Percentiles rank a stretch among this genome's conserved stretches.
Evolutionary conservation across 2,329 filamentous ascomycete species (phyloP).

Genomic region (Scopulariopsis brevicaulis): DNA sequence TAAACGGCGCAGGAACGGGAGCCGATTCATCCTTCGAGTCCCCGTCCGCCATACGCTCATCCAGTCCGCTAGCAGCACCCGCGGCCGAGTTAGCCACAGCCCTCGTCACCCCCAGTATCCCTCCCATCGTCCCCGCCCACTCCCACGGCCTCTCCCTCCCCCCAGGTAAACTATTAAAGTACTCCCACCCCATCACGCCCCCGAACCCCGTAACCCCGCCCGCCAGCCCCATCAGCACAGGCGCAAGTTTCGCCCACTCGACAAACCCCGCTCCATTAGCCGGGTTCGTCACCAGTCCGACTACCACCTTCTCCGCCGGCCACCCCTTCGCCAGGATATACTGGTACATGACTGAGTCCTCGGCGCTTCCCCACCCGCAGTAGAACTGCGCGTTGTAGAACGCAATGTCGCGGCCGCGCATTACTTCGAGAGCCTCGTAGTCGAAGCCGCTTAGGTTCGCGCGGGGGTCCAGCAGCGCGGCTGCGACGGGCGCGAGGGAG

Average conservation of each 20-base stretch:
- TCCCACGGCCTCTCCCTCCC: constrained; percentile 55
- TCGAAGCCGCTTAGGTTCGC: constrained; percentile 70
- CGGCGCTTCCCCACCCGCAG: constrained; percentile 66
- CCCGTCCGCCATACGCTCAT: background rate
- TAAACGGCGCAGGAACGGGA: constrained; percentile 17
- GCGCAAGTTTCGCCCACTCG: constrained; percentile 30
- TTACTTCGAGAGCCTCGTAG: constrained; percentile 63
- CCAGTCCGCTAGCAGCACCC: no score
- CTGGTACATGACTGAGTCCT: constrained; percentile 34
- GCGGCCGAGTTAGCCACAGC: no score
- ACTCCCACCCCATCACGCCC: constrained; percentile 92
- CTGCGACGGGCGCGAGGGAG: constrained; percentile 72
- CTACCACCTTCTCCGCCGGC: constrained; percentile 60
- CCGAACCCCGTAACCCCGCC: constrained; percentile 57
- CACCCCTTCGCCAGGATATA: constrained; percentile 51
- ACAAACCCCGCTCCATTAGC: constrained; percentile 53
- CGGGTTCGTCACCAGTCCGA: constrained; percentile 72
- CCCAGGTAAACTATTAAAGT: constrained; percentile 70
- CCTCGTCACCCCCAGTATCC: background rate
- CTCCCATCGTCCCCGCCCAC: constrained; percentile 46
- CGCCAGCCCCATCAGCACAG: constrained; percentile 28
- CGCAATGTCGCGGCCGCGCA: constrained; percentile 52
- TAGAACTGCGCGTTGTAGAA: constrained; percentile 96
- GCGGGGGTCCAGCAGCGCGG: constrained; percentile 45
- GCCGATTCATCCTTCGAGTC: constrained; percentile 4